Conservation (phyloP, 1,284 basidiomycete genomes). For the Heimioporus retisporus region DNA sequence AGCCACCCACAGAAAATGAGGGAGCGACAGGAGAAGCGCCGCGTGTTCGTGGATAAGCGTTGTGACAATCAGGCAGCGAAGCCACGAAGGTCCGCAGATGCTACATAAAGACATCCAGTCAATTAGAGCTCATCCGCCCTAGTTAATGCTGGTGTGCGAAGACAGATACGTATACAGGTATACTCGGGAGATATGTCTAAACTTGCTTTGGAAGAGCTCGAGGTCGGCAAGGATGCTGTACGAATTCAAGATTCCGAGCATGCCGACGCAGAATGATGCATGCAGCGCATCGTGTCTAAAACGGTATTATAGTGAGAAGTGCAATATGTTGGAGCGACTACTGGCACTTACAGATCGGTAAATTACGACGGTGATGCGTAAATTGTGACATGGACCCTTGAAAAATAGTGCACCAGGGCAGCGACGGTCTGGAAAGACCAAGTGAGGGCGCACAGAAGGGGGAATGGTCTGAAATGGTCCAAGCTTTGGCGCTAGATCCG, state of each 20-base stretch:
- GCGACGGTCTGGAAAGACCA: no score
- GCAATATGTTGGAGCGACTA: conserved; percentile 50
- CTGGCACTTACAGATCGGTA: conserved; percentile 91
- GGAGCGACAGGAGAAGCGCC: conserved; percentile 88
- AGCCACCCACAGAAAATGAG: conserved; percentile 92
- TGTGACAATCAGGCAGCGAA: conserved; percentile 77
- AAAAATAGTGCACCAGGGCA: conserved; percentile 14
- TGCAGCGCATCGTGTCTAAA: conserved; percentile 87
- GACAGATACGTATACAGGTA: conserved; percentile 72
- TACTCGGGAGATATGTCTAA: conserved; percentile 86
- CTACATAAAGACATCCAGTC: not conserved
- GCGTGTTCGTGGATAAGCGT: conserved; percentile 89
- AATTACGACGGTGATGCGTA: no score
- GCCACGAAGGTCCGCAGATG: conserved; percentile 79
- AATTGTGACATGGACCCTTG: conserved; percentile 87
- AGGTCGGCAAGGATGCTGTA: conserved; percentile 94
- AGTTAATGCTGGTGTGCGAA: no score
- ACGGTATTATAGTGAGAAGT: not conserved
- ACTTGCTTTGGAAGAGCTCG: conserved; percentile 86
- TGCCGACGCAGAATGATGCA: conserved; percentile 81
- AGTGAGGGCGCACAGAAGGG: conserved; percentile 75
- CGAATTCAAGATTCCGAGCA: conserved; percentile 90
- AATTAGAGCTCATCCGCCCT: no score
- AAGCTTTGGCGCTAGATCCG: conserved; percentile 93
- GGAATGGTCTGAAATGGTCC: conserved; percentile 97